Percentiles rank a stretch among this genome's conserved stretches.
Conservation (phyloP, 495 filamentous ascomycete species). For the Penicillium paxilli region DNA sequence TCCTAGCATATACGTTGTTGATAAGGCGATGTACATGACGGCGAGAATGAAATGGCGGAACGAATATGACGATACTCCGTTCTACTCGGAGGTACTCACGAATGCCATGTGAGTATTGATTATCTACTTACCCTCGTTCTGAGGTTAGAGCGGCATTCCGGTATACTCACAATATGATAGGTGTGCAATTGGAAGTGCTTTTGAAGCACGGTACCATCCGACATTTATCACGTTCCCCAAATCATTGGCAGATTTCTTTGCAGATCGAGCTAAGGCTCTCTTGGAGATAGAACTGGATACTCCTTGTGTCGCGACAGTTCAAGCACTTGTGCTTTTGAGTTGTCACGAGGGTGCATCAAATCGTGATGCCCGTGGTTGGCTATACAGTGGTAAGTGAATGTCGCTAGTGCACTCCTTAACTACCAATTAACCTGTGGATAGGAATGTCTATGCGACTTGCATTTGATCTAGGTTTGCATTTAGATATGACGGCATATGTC, state of each 20-base stretch:
- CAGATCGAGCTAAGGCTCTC: conserved; percentile 28
- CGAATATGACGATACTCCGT: conserved; percentile 20
- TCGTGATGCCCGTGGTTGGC: conserved; percentile 36
- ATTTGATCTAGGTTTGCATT: conserved; percentile 36
- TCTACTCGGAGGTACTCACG: conserved; percentile 33
- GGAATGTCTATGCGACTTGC: conserved; percentile 43
- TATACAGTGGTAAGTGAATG: conserved; percentile 32
- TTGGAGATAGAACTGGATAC: conserved; percentile 37
- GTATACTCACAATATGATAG: conserved; percentile 9
- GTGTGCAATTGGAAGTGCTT: conserved; percentile 34
- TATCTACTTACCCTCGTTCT: not conserved
- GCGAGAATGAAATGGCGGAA: conserved; percentile 13
- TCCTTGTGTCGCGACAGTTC: conserved; percentile 34
- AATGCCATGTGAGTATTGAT: conserved; percentile 33
- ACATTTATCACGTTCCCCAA: conserved; percentile 27
- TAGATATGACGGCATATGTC: conserved; percentile 32
- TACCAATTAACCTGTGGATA: not conserved
- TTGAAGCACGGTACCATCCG: conserved; percentile 25
- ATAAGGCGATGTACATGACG: conserved; percentile 27
- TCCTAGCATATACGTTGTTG: conserved; percentile 31
- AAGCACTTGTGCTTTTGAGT: conserved; percentile 36
- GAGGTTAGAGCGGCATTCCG: not conserved
- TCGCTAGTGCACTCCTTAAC: not conserved
- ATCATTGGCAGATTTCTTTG: conserved; percentile 33
- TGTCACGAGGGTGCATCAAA: conserved; percentile 24